These are phyloP conservation scores for Solanum tacnaense DNA, from an alignment of 257 asterid species.

Conservation along the genomic window DNA sequence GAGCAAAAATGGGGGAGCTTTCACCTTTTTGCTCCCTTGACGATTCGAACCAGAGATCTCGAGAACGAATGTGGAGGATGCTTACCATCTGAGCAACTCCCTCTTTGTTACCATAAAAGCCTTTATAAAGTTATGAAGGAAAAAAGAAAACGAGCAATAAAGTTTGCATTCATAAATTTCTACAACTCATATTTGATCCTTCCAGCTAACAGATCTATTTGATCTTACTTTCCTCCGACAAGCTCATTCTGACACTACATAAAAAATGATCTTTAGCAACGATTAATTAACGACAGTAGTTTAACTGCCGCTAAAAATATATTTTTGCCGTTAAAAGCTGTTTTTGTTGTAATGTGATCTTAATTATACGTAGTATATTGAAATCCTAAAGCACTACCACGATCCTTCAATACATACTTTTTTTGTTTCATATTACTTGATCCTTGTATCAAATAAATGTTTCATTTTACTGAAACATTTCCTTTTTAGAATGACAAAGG, in stretches of 20 bases:
- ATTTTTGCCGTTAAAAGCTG: fast-evolving
- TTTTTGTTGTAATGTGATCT: no score
- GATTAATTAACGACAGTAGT: no score
- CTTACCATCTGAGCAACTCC: neutral
- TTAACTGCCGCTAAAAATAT: no score
- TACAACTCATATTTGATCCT: neutral
- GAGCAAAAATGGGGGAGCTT: neutral
- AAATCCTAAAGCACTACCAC: neutral
- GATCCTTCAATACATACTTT: neutral
- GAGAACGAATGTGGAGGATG: neutral
- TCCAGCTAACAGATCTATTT: neutral
- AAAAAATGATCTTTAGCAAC: no score
- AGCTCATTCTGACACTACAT: neutral
- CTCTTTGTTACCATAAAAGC: neutral
- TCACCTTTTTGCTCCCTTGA: neutral
- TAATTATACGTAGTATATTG: neutral
- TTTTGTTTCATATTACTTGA: no score
- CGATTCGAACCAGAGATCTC: neutral
- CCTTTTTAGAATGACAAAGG: neutral
- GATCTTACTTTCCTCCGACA: neutral
- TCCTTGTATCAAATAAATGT: neutral
- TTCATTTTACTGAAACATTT: no score
- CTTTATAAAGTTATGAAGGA: neutral
- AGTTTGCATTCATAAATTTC: neutral
- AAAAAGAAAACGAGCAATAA: neutral